Conservation (phyloP, 108 stramenopile genomes). For the Skeletonema menzelii region DNA sequence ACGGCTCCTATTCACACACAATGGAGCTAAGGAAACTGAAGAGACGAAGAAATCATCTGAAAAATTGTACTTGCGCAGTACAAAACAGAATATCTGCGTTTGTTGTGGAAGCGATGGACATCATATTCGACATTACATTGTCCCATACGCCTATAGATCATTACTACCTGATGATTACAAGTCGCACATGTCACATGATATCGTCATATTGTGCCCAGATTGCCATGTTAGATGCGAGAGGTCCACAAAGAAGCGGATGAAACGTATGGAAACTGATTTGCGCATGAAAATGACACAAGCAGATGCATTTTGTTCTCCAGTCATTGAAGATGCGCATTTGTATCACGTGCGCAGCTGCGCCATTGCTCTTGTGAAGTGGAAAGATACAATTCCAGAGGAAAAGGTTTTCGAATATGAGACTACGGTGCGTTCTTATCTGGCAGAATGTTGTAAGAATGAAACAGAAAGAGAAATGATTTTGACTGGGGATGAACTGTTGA, state of each 20-base stretch:
- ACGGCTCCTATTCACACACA: conserved; percentile 52
- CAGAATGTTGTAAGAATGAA: conserved; percentile 3
- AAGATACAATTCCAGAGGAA: conserved; percentile 48
- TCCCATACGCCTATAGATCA: conserved; percentile 71
- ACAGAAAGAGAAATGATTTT: conserved; percentile 29
- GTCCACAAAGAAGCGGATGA: conserved; percentile 44
- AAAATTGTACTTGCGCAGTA: conserved; percentile 41
- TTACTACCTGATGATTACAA: conserved; percentile 75
- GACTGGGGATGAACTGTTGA: conserved; percentile 20
- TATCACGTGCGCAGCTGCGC: conserved; percentile 64
- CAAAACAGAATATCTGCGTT: conserved; percentile 75
- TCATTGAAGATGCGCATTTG: conserved; percentile 27
- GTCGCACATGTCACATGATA: conserved; percentile 80
- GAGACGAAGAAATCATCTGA: conserved; percentile 14
- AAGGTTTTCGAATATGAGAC: conserved; percentile 34
- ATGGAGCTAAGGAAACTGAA: conserved; percentile 17
- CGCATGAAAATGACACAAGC: conserved; percentile 21
- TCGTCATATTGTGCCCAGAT: conserved; percentile 76
- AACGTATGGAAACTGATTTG: conserved; percentile 37
- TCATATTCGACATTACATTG: conserved; percentile 80
- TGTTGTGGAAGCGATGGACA: conserved; percentile 55
- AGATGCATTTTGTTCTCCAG: conserved; percentile 41
- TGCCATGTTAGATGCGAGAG: conserved; percentile 70
- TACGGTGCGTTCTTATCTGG: conserved; percentile 30
- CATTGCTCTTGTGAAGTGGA: conserved; percentile 56